Conservation (phyloP, 257 asterid species). For the Forsythia viridissima region DNA sequence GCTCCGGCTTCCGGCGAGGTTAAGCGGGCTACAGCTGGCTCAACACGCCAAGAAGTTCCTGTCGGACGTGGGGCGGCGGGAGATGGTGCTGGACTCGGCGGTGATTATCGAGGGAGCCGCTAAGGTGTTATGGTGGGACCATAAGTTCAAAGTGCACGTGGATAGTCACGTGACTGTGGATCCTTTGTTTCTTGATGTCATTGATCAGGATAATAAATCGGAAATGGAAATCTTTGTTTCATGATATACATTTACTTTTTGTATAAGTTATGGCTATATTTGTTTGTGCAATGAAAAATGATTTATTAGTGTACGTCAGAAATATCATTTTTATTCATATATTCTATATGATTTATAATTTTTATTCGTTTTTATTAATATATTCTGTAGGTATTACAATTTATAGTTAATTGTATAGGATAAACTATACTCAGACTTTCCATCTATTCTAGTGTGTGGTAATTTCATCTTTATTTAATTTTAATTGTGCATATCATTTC, state of each 20-base stretch:
- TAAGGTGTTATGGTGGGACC: constrained; percentile 90
- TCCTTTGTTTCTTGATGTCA: constrained; percentile 78
- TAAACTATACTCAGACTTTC: too few relatives aligned
- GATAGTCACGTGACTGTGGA: constrained; percentile 95
- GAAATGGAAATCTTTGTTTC: constrained; percentile 49
- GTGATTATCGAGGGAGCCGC: constrained; percentile 83
- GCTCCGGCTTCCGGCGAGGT: constrained; percentile 81
- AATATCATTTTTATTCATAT: too few relatives aligned
- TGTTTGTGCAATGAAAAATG: not conserved
- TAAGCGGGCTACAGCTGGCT: constrained; percentile 76
- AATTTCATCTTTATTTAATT: too few relatives aligned
- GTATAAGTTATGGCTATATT: not conserved
- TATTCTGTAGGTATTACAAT: too few relatives aligned
- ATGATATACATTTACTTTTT: not conserved
- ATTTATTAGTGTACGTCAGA: too few relatives aligned
- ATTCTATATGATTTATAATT: too few relatives aligned
- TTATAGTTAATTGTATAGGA: too few relatives aligned
- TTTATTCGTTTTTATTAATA: too few relatives aligned
- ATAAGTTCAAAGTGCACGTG: constrained; percentile 78
- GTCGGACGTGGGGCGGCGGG: constrained; percentile 71
- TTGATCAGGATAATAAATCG: constrained; percentile 78
- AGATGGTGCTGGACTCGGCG: constrained; percentile 82
- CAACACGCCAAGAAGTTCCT: constrained; percentile 65
- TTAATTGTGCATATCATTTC: too few relatives aligned
- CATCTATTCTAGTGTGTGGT: too few relatives aligned